phyloP scores from a whole-genome alignment of 2,329 filamentous ascomycete species.

The Cordyceps tenuipes region DNA sequence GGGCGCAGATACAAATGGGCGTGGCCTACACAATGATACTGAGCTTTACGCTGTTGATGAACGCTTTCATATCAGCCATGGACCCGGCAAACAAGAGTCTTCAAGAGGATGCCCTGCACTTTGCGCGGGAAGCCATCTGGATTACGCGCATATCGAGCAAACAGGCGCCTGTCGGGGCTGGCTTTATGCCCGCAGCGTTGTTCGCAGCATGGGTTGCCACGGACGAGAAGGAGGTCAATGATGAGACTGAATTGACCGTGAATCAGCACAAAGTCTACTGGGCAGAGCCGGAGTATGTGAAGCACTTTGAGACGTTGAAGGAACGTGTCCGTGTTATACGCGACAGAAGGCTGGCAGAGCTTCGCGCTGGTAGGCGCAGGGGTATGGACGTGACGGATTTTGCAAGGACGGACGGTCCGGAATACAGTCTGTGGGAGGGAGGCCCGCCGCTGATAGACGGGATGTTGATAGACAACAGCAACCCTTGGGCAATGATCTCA shows the following conservation, averaged over 20 bases:
- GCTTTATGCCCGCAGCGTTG: conserved; percentile 20
- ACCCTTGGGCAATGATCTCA: background rate
- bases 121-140: conserved; percentile 18
- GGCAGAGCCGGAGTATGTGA: conserved; percentile 11
- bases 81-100: conserved; percentile 9
- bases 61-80: conserved; percentile 18
- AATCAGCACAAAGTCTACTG: conserved; percentile 17
- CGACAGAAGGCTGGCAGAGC: background rate
- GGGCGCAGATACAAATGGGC: conserved; percentile 7
- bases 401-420: background rate
- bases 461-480: background rate
- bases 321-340: conserved; percentile 1
- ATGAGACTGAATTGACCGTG: conserved; percentile 12
- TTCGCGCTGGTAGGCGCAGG: background rate
- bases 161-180: conserved; percentile 21
- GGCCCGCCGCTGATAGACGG: background rate
- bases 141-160: conserved; percentile 16
- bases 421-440: background rate
- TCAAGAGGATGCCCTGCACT: conserved; percentile 15
- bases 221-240: conserved; percentile 20
- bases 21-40: conserved; percentile 17
- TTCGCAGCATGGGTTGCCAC: conserved; percentile 19
- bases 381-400: conserved; percentile 5
- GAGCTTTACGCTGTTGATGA: conserved; percentile 17
- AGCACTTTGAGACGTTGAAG: conserved; percentile 4